phyloP scores from a whole-genome alignment of 331 rosid species.

The Phaseolus coccineus region DNA sequence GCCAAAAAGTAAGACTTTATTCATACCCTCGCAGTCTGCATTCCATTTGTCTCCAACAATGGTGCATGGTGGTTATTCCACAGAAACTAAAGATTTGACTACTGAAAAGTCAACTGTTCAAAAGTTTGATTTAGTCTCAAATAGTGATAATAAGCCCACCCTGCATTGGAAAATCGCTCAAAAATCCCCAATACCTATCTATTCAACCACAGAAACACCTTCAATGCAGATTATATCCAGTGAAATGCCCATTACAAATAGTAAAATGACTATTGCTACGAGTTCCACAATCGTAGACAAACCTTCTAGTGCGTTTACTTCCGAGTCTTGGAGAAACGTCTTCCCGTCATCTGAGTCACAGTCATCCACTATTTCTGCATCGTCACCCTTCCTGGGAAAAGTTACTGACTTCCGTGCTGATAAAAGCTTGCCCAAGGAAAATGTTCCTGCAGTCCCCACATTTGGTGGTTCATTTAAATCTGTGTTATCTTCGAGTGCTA shows the following conservation, averaged over 20 bases:
- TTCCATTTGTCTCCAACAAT: slow-evolving; percentile 49
- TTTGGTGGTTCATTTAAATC: slow-evolving; percentile 52
- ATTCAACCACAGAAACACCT: slow-evolving; percentile 46
- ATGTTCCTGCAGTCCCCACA: slow-evolving; percentile 42
- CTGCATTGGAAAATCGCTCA: slow-evolving; percentile 45
- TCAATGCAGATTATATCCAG: slow-evolving; percentile 46
- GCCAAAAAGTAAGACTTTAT: slow-evolving; percentile 44
- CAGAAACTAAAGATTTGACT: slow-evolving; percentile 44
- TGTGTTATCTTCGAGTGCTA: slow-evolving; percentile 35
- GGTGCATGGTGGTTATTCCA: slow-evolving; percentile 37
- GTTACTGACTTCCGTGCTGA: slow-evolving; percentile 30
- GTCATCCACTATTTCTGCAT: slow-evolving; percentile 45
- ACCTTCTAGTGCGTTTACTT: slow-evolving; percentile 45
- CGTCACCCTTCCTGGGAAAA: slow-evolving; percentile 40
- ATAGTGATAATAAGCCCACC: slow-evolving; percentile 50
- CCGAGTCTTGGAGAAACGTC: slow-evolving; percentile 56
- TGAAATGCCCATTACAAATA: slow-evolving; percentile 48
- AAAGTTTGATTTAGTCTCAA: slow-evolving; percentile 49
- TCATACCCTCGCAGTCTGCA: slow-evolving; percentile 44
- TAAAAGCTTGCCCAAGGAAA: slow-evolving; percentile 55
- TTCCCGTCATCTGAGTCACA: slow-evolving; percentile 43
- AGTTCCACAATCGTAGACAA: slow-evolving; percentile 49
- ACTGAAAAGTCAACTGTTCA: slow-evolving; percentile 45
- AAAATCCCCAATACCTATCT: slow-evolving; percentile 45
- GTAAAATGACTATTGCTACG: slow-evolving; percentile 46